phyloP scores from a whole-genome alignment of 352 stramenopile genomes.

The Nothophytophthora sp. region DNA sequence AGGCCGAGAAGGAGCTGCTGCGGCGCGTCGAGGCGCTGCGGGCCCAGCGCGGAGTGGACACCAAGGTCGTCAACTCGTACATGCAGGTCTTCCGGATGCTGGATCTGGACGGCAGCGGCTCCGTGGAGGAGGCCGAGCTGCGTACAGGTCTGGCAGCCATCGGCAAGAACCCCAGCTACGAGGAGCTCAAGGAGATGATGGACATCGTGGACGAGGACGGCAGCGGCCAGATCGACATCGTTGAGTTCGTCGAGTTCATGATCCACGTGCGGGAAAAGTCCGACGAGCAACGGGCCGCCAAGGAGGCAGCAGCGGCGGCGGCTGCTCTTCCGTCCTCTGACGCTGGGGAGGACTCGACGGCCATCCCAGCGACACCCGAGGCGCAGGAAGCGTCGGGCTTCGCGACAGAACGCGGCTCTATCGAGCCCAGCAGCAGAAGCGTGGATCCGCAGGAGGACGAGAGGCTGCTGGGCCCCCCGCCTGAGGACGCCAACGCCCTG shows the following conservation, averaged over 20 bases:
- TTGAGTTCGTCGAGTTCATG: constrained; percentile 90
- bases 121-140: constrained; percentile 84
- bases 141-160: constrained; percentile 80
- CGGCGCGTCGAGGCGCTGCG: constrained; percentile 63
- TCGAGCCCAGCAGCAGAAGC: no score
- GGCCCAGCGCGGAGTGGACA: constrained; percentile 52
- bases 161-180: constrained; percentile 76
- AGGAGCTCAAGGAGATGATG: constrained; percentile 88
- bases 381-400: not conserved
- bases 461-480: no score
- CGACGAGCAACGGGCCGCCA: constrained; percentile 38
- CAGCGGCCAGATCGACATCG: constrained; percentile 84
- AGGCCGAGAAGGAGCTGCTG: constrained; percentile 67
- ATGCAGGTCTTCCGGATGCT: constrained; percentile 86
- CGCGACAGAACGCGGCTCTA: no score
- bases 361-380: not conserved
- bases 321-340: no score
- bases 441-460: no score
- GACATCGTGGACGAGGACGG: constrained; percentile 85
- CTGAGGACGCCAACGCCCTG: no score
- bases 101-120: constrained; percentile 81
- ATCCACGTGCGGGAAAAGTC: constrained; percentile 79
- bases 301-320: constrained; percentile 15
- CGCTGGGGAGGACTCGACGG: no score
- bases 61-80: constrained; percentile 56